A percentile compares a stretch with the other conserved stretches of the same genome.
phyloP scores from a whole-genome alignment of 768 basidiomycete genomes.

The Boletellus ananiceps region DNA sequence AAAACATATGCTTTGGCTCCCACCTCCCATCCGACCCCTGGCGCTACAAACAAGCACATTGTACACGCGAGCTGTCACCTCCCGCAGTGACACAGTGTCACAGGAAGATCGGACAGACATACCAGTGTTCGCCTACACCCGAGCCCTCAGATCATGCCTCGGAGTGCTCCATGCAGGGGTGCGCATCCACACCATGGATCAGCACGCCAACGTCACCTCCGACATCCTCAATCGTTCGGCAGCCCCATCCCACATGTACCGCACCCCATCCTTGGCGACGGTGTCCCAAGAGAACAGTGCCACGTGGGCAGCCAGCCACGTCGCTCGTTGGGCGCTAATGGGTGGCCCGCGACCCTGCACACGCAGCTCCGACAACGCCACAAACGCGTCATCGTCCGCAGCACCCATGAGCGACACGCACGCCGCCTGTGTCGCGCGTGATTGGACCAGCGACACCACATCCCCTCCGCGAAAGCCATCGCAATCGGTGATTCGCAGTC shows the following conservation, averaged over 20 bases:
- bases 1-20: too few species aligned
- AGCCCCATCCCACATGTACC: constrained; percentile 8
- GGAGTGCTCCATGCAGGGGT: too few species aligned
- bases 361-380: constrained; percentile 1
- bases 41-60: too few species aligned
- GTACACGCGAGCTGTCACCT: too few species aligned
- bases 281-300: constrained; percentile 9
- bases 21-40: too few species aligned
- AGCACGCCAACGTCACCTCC: too few species aligned
- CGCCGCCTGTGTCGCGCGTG: constrained; percentile 1
- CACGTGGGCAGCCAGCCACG: constrained; percentile 9
- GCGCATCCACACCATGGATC: too few species aligned
- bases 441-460: constrained; percentile 2
- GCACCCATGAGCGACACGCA: constrained; percentile 5
- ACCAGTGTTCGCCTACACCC: too few species aligned
- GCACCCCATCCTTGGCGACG: constrained; percentile 3
- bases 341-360: constrained; percentile 6
- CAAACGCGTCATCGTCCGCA: neutral
- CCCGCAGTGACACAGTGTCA: too few species aligned
- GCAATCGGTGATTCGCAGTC: constrained; percentile 6
- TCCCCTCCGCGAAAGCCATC: constrained; percentile 4
- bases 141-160: too few species aligned
- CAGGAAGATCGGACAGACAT: too few species aligned
- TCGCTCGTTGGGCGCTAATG: neutral
- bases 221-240: neutral